A percentile compares a stretch with the other conserved stretches of the same genome.
These are phyloP conservation scores for Microbotryomycetes sp. DNA, from an alignment of 1,284 basidiomycete genomes.

Conservation along the genomic window DNA sequence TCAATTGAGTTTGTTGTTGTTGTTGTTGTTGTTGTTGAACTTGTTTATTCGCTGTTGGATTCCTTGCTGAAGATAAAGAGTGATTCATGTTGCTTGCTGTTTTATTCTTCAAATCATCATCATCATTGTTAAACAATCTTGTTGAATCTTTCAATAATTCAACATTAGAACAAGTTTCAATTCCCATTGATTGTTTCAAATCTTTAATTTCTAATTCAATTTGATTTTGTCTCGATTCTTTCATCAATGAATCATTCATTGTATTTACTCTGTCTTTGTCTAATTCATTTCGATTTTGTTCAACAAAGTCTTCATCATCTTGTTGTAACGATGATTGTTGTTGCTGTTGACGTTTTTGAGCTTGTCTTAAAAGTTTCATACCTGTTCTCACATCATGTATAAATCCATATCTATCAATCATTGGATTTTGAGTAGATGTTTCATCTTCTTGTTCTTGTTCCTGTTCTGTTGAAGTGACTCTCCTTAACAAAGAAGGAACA, in stretches of 20 bases:
- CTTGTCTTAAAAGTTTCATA: slow-evolving; percentile 61
- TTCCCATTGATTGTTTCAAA: slow-evolving; percentile 32
- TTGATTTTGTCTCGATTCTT: slow-evolving; percentile 19
- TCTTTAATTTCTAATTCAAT: slow-evolving; percentile 31
- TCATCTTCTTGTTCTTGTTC: slow-evolving; percentile 44
- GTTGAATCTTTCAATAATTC: background rate
- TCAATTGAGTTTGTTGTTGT: slow-evolving; percentile 55
- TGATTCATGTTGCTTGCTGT: background rate
- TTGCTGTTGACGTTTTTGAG: slow-evolving; percentile 58
- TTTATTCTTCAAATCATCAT: background rate
- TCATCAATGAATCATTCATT: too few relatives aligned
- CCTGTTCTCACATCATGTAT: slow-evolving; percentile 80
- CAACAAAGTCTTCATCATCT: slow-evolving; percentile 51
- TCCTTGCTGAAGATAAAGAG: background rate
- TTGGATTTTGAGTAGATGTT: too few relatives aligned
- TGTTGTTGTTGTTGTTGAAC: slow-evolving; percentile 53
- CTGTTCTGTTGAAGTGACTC: background rate
- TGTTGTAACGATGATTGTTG: too few relatives aligned
- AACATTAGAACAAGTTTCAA: slow-evolving; percentile 14
- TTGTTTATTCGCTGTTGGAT: background rate
- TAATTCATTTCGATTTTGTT: background rate
- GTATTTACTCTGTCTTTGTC: slow-evolving; percentile 1
- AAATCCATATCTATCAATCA: slow-evolving; percentile 93
- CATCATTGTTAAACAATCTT: background rate
- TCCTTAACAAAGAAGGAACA: too few relatives aligned